phyloP scores from a whole-genome alignment of 1,284 basidiomycete genomes.

The Moesziomyces sp. region DNA sequence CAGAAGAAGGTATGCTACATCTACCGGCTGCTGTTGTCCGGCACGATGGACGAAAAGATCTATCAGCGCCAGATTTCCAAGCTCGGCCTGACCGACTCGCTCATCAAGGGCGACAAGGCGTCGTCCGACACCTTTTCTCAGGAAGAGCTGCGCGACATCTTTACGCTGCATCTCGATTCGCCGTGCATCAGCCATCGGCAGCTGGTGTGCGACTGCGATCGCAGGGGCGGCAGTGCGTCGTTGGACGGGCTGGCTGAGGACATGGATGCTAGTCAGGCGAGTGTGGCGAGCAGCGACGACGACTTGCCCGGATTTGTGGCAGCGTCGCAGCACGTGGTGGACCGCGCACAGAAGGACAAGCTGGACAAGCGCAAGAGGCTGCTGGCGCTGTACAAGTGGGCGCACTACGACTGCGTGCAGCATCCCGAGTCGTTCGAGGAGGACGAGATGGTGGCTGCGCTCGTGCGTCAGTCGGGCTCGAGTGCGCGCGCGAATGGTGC shows the following conservation, averaged over 20 bases:
- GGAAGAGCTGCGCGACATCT: conserved; percentile 77
- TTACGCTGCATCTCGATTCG: conserved; percentile 83
- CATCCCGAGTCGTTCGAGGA: conserved; percentile 33
- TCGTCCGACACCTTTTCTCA: conserved; percentile 54
- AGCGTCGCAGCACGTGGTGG: conserved; percentile 51
- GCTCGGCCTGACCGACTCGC: conserved; percentile 77
- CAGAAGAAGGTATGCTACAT: conserved; percentile 88
- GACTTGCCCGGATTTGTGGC: conserved; percentile 43
- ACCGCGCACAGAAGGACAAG: conserved; percentile 17
- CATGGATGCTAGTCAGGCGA: conserved; percentile 9
- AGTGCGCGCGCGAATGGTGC: not conserved
- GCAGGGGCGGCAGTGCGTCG: conserved; percentile 41
- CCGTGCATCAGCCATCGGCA: conserved; percentile 86
- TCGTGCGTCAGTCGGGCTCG: conserved; percentile 13
- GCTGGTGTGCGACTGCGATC: conserved; percentile 63
- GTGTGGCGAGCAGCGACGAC: conserved; percentile 30
- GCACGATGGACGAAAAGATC: conserved; percentile 68
- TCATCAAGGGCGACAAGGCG: conserved; percentile 69
- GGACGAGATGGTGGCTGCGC: conserved; percentile 28
- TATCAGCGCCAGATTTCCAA: conserved; percentile 91
- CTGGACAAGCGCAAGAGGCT: conserved; percentile 79
- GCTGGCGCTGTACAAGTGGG: conserved; percentile 86
- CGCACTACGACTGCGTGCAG: conserved; percentile 75
- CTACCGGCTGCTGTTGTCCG: conserved; percentile 79
- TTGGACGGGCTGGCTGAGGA: not conserved